phyloP scores from a whole-genome alignment of 371 early-diverging fungal species.

The Parasitella parasitica region DNA sequence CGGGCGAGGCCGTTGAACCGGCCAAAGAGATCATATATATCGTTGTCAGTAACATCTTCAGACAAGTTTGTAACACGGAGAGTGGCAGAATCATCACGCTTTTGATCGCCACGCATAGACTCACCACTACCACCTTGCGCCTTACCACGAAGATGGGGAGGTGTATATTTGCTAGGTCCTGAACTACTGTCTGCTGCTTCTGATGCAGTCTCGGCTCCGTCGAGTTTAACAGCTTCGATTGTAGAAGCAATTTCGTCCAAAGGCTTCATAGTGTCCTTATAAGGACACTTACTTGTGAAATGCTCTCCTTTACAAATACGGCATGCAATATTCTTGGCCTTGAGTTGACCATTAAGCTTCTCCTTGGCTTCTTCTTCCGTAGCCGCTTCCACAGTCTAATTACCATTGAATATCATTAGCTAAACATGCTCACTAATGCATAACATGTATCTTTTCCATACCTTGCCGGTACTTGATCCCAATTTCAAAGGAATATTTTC shows the following conservation, averaged over 20 bases:
- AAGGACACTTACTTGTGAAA: conserved; percentile 96
- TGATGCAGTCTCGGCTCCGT: conserved; percentile 29
- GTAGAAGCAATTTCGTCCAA: conserved; percentile 58
- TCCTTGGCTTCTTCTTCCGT: conserved; percentile 60
- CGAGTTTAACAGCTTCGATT: conserved; percentile 45
- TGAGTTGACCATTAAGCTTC: conserved; percentile 44
- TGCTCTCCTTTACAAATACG: conserved; percentile 97
- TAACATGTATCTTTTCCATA: conserved; percentile 8
- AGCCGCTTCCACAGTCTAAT: conserved; percentile 46
- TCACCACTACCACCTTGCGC: conserved; percentile 43
- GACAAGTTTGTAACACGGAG: conserved; percentile 96
- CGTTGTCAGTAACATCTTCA: conserved; percentile 87
- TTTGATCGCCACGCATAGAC: conserved; percentile 50
- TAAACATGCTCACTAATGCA: conserved; percentile 3
- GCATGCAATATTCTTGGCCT: conserved; percentile 88
- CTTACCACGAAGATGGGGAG: conserved; percentile 77
- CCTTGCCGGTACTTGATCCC: conserved; percentile 60
- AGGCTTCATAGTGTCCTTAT: conserved; percentile 90
- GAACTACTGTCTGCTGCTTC: conserved; percentile 30
- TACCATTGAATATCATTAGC: neutral
- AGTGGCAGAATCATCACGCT: conserved; percentile 83
- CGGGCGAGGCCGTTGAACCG: conserved; percentile 82
- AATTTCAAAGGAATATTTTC: conserved; percentile 89
- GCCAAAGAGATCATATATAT: conserved; percentile 86
- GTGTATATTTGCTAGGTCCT: conserved; percentile 73